phyloP scores from a whole-genome alignment of 805 yeast species.

The Lipomyces yamanashiensis region DNA sequence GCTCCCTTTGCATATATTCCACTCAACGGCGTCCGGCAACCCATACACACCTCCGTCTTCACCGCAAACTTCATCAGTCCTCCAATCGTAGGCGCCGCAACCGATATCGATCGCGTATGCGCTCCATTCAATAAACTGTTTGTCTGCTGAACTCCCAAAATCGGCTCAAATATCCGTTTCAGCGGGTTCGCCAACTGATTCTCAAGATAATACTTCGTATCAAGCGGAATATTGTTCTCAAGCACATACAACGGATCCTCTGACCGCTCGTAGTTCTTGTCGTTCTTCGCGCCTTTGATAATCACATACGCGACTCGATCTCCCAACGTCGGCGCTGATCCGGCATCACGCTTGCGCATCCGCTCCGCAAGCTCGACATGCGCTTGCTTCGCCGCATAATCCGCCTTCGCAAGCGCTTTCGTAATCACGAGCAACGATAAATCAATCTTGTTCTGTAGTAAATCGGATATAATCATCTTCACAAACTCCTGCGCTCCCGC shows the following conservation, averaged over 20 bases:
- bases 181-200: slow-evolving; percentile 93
- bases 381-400: slow-evolving; percentile 95
- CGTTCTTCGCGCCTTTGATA: slow-evolving; percentile 75
- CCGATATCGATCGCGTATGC: slow-evolving; percentile 75
- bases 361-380: slow-evolving; percentile 96
- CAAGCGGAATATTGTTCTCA: slow-evolving; percentile 91
- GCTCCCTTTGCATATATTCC: slow-evolving; percentile 64
- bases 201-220: slow-evolving; percentile 89
- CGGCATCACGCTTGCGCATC: slow-evolving; percentile 95
- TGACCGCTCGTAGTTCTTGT: slow-evolving; percentile 89
- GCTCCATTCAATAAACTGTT: slow-evolving; percentile 74
- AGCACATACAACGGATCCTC: slow-evolving; percentile 95
- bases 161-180: slow-evolving; percentile 92
- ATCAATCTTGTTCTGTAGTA: slow-evolving; percentile 89
- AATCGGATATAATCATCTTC: slow-evolving; percentile 83
- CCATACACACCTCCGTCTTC: slow-evolving; percentile 84
- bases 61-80: slow-evolving; percentile 91
- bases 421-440: slow-evolving; percentile 92
- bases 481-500: slow-evolving; percentile 83
- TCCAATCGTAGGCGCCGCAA: slow-evolving; percentile 75
- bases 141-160: slow-evolving; percentile 83
- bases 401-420: slow-evolving; percentile 84
- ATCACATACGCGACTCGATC: slow-evolving; percentile 98
- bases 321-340: slow-evolving; percentile 95
- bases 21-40: slow-evolving; percentile 78